Base-by-base conservation (phyloP, 768 basidiomycete species). In the Leccinum rimulosum region DNA sequence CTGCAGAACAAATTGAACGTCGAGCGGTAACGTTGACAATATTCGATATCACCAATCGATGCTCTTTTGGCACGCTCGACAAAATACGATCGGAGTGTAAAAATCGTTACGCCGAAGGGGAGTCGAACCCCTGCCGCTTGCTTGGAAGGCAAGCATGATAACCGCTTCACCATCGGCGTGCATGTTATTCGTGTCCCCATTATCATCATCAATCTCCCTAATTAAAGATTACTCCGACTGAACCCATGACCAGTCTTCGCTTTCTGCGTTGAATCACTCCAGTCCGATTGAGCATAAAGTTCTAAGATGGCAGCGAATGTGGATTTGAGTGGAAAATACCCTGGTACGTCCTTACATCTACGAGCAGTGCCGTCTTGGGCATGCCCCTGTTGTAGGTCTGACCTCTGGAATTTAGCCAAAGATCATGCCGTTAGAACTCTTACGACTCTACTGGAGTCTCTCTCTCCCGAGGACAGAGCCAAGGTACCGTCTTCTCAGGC, bases 101-200 rank as follows among this genome's bases (percentile, higher is more conserved):
- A 35, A 35, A 35, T 4, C 2, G 2, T 14, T 72, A 73, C 72
- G 67, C 83, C 79, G 79, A 84, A 85, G 79, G 84, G 84, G 84
- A 86, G 82, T 86, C 84, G 84, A 86, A 86, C 84, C 84, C 84
- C 79, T 84, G 84, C 85, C 84, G 82, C 83, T 79, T 79, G 79
- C 78, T 80, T 89, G 87, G 88, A 89, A 89, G 87, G 86, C 87
- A 89, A 89, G 88, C 87, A 90, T 89, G 87, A 89, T 89, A 89
- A 88, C 88, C 87, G 81, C 85, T 89, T 89, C 88, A 89, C 88
- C 88, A 89, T 86, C 79, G 76, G 79, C 72, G 80, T 80, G 15
- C 35, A 35, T 35, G 35, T 35, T 14, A 14, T 6, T 14, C 14
- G 12, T 14, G 12, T 35, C 12, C 6, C 35, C 2, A 35, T 35